Conservation (phyloP, 257 asterid species). For the Lithospermum erythrorhizon region DNA sequence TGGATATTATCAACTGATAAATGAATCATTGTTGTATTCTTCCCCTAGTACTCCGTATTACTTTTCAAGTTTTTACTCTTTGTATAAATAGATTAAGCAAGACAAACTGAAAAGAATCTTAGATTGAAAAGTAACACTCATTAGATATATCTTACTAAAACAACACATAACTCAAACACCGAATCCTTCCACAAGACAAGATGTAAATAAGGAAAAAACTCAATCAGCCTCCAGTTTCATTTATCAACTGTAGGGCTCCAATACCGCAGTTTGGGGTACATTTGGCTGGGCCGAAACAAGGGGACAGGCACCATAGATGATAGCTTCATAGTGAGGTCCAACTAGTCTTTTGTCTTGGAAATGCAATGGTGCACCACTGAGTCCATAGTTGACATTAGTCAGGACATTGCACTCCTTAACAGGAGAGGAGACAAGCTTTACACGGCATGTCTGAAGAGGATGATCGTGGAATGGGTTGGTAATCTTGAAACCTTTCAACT, state of each 20-base stretch:
- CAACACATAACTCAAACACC: not conserved
- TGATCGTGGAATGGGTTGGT: slow-evolving; percentile 62
- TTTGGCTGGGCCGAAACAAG: slow-evolving; percentile 60
- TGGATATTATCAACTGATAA: not conserved
- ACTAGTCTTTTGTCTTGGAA: slow-evolving; percentile 47
- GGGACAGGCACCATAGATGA: slow-evolving; percentile 60
- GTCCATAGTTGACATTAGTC: slow-evolving; percentile 67
- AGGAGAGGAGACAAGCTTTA: slow-evolving; percentile 66
- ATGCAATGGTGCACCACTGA: slow-evolving; percentile 61
- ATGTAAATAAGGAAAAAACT: not conserved
- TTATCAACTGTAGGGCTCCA: not conserved
- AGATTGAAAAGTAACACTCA: no score
- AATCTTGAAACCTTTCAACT: slow-evolving; percentile 67
- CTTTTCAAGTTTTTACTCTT: not conserved
- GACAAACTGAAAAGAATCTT: not conserved
- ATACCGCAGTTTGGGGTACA: slow-evolving; percentile 30
- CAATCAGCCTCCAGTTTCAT: no score
- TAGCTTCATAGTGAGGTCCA: slow-evolving; percentile 45
- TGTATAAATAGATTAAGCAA: not conserved
- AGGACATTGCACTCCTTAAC: slow-evolving; percentile 36
- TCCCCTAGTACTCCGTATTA: not conserved
- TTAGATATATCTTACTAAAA: not conserved
- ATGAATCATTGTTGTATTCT: not conserved
- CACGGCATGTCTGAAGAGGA: slow-evolving; percentile 78
- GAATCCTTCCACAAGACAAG: not conserved